These are phyloP conservation scores for Fusarium subglutinans DNA, from an alignment of 2,329 filamentous ascomycete genomes.

Conservation along the genomic window DNA sequence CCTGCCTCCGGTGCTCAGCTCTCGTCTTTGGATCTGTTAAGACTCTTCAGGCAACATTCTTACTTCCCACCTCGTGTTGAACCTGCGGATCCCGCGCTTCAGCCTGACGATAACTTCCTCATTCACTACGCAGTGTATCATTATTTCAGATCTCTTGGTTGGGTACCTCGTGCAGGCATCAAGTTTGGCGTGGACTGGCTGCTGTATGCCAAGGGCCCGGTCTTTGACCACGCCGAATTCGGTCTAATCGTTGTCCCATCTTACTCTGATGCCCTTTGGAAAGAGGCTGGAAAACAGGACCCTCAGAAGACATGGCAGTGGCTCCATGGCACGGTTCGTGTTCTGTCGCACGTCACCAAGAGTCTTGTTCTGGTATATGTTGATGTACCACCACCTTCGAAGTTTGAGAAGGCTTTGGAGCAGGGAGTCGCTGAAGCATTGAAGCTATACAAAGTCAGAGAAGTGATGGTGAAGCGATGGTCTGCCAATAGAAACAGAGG, in stretches of 20 bases:
- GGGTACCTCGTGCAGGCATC: conserved; percentile 90
- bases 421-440: conserved; percentile 71
- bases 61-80: conserved; percentile 69
- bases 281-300: conserved; percentile 60
- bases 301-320: conserved; percentile 75
- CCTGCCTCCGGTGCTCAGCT: conserved; percentile 56
- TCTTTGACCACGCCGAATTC: conserved; percentile 95
- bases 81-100: conserved; percentile 54
- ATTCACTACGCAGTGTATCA: conserved; percentile 91
- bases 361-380: conserved; percentile 91
- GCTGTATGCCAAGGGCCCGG: conserved; percentile 92
- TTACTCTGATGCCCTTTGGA: conserved; percentile 81
- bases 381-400: conserved; percentile 78
- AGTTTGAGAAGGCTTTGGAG: conserved; percentile 54
- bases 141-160: conserved; percentile 93
- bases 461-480: conserved; percentile 86
- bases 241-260: conserved; percentile 85
- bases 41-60: conserved; percentile 73
- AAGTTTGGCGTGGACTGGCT: conserved; percentile 96
- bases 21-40: conserved; percentile 66
- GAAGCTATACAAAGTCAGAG: conserved; percentile 77
- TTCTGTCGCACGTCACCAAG: conserved; percentile 90
- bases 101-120: conserved; percentile 84
- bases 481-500: conserved; percentile 76
- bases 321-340: conserved; percentile 89